A percentile compares a stretch with the other conserved stretches of the same genome.
phyloP scores from a whole-genome alignment of 2,329 filamentous ascomycete species.

The Ploettnerulaceae sp. region DNA sequence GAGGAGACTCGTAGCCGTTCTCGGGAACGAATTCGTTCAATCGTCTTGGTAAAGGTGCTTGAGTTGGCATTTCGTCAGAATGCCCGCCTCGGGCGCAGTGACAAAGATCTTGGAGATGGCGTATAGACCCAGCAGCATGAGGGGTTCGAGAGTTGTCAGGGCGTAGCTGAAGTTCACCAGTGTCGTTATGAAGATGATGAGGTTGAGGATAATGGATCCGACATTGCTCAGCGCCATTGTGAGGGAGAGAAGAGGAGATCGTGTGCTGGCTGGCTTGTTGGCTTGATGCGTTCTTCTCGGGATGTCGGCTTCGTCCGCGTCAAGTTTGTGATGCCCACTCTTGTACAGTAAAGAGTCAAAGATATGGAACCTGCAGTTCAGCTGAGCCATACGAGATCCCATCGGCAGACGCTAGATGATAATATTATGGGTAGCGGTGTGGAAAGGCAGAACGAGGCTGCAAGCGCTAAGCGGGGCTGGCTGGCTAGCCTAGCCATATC shows the following conservation, averaged over 20 bases:
- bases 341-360: no score
- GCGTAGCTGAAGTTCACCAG: conserved; percentile 49
- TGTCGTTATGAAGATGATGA: conserved; percentile 50
- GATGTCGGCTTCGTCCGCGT: no score
- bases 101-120: conserved; percentile 45
- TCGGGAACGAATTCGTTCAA: conserved; percentile 19
- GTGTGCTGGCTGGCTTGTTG: neutral
- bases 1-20: conserved; percentile 38
- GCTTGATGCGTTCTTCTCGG: neutral
- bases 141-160: conserved; percentile 45
- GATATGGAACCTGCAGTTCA: no score
- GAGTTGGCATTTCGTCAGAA: conserved; percentile 36
- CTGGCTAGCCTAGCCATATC: neutral
- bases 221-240: conserved; percentile 49
- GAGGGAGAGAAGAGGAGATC: neutral
- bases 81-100: conserved; percentile 42
- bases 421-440: no score
- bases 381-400: no score
- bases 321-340: no score
- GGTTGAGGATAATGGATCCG: conserved; percentile 46
- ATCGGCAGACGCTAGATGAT: no score
- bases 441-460: no score
- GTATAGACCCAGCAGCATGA: conserved; percentile 44
- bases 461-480: neutral
- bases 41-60: conserved; percentile 29